These are phyloP conservation scores for Arctium lappa DNA, from an alignment of 129 eudicot genomes.

Conservation along the genomic window DNA sequence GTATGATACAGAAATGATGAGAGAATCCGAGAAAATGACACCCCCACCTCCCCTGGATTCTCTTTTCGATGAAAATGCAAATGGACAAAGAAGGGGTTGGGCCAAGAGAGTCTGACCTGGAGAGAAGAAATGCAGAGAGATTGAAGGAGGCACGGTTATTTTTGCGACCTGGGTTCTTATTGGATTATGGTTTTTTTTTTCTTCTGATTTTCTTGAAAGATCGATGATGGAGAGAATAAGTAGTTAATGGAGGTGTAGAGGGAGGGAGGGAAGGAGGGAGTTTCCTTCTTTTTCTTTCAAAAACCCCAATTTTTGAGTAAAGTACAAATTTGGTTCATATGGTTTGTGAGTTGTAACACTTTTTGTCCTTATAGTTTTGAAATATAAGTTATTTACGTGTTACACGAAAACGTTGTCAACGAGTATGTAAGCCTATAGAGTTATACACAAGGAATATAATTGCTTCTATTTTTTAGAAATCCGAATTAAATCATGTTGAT, in stretches of 20 bases:
- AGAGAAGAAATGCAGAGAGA: background rate
- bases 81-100: conserved; percentile 20
- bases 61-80: conserved; percentile 2
- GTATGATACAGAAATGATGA: background rate
- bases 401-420: no score
- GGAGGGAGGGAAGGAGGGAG: background rate
- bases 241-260: conserved; percentile 28
- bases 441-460: no score
- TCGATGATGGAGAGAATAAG: conserved; percentile 26
- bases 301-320: no score
- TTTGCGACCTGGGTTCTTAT: conserved; percentile 14
- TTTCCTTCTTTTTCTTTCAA: background rate
- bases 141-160: conserved; percentile 17
- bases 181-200: background rate
- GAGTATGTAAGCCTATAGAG: no score
- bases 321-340: no score
- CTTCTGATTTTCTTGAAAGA: background rate
- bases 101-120: conserved; percentile 4
- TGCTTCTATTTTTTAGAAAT: no score
- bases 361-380: no score
- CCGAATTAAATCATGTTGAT: no score
- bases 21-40: background rate
- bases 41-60: conserved; percentile 27
- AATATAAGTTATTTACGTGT: no score
- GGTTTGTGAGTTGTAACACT: no score